Base-by-base conservation (phyloP, 352 stramenopile genomes). In the Blastocystis sp. region DNA sequence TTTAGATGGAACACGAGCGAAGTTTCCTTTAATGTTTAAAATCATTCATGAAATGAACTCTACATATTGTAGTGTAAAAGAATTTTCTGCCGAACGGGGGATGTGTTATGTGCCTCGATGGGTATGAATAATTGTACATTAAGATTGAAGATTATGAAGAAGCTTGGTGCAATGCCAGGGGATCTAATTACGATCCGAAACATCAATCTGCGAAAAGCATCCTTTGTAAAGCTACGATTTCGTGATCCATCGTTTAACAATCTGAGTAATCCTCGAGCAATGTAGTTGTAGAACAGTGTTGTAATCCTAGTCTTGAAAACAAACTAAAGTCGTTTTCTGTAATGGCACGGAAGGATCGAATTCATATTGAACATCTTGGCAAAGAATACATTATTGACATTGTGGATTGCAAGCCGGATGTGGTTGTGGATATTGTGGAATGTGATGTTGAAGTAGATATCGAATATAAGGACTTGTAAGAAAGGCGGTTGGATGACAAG, bases 391-490 rank as follows among this genome's bases (percentile, higher is more conserved):
- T 43, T 42, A 59, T 80, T 7, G 69, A 80, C 46, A 63, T 80
- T 19, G 12, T 80, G 2, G 69, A 80, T 46, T 59, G 35, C 21
- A 19, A 80, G 24, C 69, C 69, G 16, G 46, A 63, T 19, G 46
- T 59, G 5, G 69, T 80, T 46, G 69, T 80, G 11, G 69, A 42
- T 7, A 80, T 80, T 61, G 69, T 80, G 6, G 69, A 80, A 43
- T 59, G 37, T 24, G 69, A 80, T 80, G 69, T 80, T 46, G 69
- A 80, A 63, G 69, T 80, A 27, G 69, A 80, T 61, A 80, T 80
- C 27, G 69, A 80, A 21, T 80, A 80, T 35, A 46, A 21, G 11
- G 69, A 80, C 24, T 21, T 43, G 69, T 80, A 63, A 2, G 3
- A 0, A 35, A 51, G 6, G 35, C 16, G n/a, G 21, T 24, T 24